A percentile compares a stretch with the other conserved stretches of the same genome.
phyloP scores from a whole-genome alignment of 2,329 filamentous ascomycete genomes.

The Alternaria rosae region DNA sequence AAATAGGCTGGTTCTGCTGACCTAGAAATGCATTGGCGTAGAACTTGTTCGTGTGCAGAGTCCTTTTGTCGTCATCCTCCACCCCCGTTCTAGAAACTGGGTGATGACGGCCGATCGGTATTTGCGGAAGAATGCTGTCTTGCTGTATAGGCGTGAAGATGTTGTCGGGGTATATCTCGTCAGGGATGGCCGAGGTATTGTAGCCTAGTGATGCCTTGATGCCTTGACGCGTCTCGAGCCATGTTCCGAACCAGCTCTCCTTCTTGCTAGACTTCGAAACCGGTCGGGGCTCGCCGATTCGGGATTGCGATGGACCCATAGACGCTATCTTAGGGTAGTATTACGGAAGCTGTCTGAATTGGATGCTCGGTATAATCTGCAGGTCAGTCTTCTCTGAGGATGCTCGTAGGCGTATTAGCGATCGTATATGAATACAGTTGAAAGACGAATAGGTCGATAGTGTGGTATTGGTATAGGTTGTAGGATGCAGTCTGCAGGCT shows the following conservation, averaged over 20 bases:
- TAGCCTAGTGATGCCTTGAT: slow-evolving; percentile 17
- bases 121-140: slow-evolving; percentile 51
- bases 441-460: neutral
- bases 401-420: neutral
- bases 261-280: slow-evolving; percentile 2
- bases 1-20: slow-evolving; percentile 72
- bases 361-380: neutral
- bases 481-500: neutral
- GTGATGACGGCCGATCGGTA: slow-evolving; percentile 50
- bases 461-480: neutral
- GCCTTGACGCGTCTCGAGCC: slow-evolving; percentile 16
- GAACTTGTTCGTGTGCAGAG: slow-evolving; percentile 76
- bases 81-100: slow-evolving; percentile 51
- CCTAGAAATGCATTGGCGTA: slow-evolving; percentile 79
- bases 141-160: slow-evolving; percentile 54
- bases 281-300: neutral
- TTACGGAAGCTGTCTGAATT: neutral
- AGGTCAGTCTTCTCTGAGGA: neutral
- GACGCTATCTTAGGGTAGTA: neutral
- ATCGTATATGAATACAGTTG: neutral
- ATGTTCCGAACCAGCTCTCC: slow-evolving; percentile 12
- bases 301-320: slow-evolving; percentile 20
- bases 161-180: slow-evolving; percentile 33
- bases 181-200: neutral
- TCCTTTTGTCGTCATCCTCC: slow-evolving; percentile 48